Evolutionary conservation across 2,329 filamentous ascomycete genomes (phyloP), one percentile per base, ranked within the genome.

Genomic region (Colletotrichum caudatum): DNA sequence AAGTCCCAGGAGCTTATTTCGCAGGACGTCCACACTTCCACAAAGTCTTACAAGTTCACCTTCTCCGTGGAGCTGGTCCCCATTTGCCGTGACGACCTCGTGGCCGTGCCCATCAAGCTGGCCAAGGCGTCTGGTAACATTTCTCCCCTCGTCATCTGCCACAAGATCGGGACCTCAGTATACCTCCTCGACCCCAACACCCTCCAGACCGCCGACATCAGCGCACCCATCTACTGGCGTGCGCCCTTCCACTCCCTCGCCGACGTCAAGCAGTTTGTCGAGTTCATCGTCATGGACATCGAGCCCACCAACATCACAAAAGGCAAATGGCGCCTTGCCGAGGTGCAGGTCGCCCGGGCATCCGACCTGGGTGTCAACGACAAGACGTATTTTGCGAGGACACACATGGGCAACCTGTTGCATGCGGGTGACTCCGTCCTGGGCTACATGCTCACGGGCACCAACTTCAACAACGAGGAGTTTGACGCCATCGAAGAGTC

Each of bases 81-180:
- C 1, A 94, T 99, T 61, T 98, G 96, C 86, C 97, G 98, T 82
- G 96, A 99, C 77, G 96, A 99, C 79, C 86, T 99, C 37, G 94
- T 99, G n/a, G 95, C 94, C 1, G 85, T 99, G 46, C 96, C 96
- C 0, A 91, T 97, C 74, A 94, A 94, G 76, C 85, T 98, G 71
- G 96, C 96, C 18, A 96, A 94, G 81, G 90, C 92, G 67, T 86
- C 93, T 63, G 95, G 96, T 74, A 98, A 97, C 81, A 97, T 98
- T 77, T 89, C 91, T 1, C 96, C 96, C 3, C 85, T 99, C 48
- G 90, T 92, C 1, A 86, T 99, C 48, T 98, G 96, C 85, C 90
- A 95, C 81, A 74, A 74, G 75, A 91, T 99, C 66, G 95, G 96
- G 74, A 98, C 95, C 3, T 89, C 94, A 0, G 87, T 99, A 78